Evolutionary conservation across 2,329 filamentous ascomycete species (phyloP), one percentile per base, ranked within the genome.

Genomic region (Colletotrichum gloeosporioides): DNA sequence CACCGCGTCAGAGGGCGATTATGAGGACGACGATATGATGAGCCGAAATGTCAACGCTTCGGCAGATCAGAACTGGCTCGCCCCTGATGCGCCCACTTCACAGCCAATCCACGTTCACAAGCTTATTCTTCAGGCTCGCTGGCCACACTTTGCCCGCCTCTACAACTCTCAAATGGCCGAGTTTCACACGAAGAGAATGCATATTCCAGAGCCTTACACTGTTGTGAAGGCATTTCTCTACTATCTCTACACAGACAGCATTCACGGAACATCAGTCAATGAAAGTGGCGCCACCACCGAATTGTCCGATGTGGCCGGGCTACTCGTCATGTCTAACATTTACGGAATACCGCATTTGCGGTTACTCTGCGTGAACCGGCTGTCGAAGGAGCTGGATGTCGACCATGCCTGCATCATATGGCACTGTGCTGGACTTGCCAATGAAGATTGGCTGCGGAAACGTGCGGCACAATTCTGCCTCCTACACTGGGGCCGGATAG

Each of bases 241-340:
- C 85, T 99, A 98, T 82, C 91, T 99, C 2, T 99, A 99, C 85
- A 98, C 97, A 0, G 97, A 99, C 84, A 96, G 94, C 79, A 98
- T 99, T 79, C 89, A 92, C 78, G 86, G 88, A 57, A 84, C 86
- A 7, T 83, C 84, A 3, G 87, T 89, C 31, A 84, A 87, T n/a
- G 87, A 88, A 63, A 88, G 95, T 63, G 92, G 93, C 75, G 94
- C 96, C 44, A 95, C 97, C 86, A 91, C 92, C 0, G 90, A 93
- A 65, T 91, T 98, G 25, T 92, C 93, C 34, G 96, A 98, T 80
- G 96, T 99, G 16, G 96, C 97, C 0, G 96, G 97, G 10, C 92
- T 99, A 84, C 90, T 99, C 4, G 96, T 99, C 78, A 98, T 99
- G 95, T 96, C 96, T 59, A 98, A 99, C 84, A 95, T 99, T 63